Evolutionary conservation across 768 basidiomycete species (phyloP), one percentile per base, ranked within the genome.

Genomic region (Russula ochroleuca): DNA sequence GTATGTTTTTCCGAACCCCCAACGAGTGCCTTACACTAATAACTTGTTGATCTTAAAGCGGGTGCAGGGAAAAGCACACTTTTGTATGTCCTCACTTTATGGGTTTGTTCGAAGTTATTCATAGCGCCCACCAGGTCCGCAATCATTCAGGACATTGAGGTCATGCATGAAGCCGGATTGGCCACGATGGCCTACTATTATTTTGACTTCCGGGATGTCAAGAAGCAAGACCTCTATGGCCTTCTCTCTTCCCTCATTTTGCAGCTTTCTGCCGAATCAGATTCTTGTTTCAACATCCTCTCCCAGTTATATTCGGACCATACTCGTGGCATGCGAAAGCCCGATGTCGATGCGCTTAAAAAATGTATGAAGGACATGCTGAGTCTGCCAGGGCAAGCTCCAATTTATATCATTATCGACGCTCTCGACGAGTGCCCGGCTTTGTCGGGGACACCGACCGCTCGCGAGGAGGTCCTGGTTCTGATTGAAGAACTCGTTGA

Each of bases 351-450:
- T 10, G 33, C 5, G 11, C 61, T 57, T 17, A 10, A 37, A 1
- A 14, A 25, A n/a, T 31, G 23, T 23, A 17, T 62, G 25, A 51
- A 13, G 14, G 50, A 63, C 7, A 15, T 63, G n/a, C 62, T 63
- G 6, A 14, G 25, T 17, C 23, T 25, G 9, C 40, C 56, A 2
- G 56, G 17, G 23, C 56, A 57, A 21, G 4, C 11, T 15, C 3
- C 21, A 9, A 40, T 31, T 10, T 60, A 60, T 33, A 17, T 63
- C 14, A 23, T 63, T 0, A 8, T 59, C 0, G 62, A 63, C 33
- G 62, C 56, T 4, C 48, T 63, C 5, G 62, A 63, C 5, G 62
- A 63, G 31, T 63, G 62, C n/a, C 49, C 56, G 6, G 35, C 52
- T 19, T 2, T 19, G 5, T 14, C 50, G 15, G 62, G 56, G 23